Conservation (phyloP, 2,329 filamentous ascomycete genomes). For the Aplosporella prunicola region DNA sequence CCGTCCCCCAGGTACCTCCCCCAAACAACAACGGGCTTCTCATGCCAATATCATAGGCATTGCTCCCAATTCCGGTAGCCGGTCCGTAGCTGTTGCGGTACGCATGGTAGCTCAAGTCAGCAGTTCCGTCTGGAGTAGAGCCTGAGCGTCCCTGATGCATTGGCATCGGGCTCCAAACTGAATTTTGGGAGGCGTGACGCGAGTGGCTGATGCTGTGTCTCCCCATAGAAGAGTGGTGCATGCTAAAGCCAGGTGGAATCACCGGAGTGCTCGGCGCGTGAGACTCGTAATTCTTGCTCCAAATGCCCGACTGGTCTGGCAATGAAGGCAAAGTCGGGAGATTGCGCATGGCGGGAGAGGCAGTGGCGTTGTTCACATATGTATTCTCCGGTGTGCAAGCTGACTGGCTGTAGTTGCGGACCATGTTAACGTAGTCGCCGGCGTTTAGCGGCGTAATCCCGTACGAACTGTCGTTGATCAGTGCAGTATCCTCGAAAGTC, state of each 20-base stretch:
- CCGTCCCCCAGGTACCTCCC: slow-evolving; percentile 29
- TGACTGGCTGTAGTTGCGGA: slow-evolving; percentile 25
- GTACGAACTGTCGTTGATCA: slow-evolving; percentile 24
- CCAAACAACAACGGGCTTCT: slow-evolving; percentile 34
- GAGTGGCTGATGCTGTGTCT: slow-evolving; percentile 20
- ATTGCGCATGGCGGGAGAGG: slow-evolving; percentile 27
- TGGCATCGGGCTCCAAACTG: slow-evolving; percentile 24
- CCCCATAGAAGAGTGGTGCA: background rate
- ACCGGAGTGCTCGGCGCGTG: slow-evolving; percentile 22
- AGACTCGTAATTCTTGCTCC: slow-evolving; percentile 25
- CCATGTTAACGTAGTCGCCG: slow-evolving; percentile 28
- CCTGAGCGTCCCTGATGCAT: slow-evolving; percentile 1
- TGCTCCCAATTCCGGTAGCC: slow-evolving; percentile 7
- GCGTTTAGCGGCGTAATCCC: slow-evolving; percentile 22
- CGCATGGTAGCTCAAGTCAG: background rate
- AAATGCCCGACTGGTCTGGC: slow-evolving; percentile 29
- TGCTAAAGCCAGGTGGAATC: slow-evolving; percentile 12
- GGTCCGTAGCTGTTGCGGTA: background rate
- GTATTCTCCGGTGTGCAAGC: slow-evolving; percentile 15
- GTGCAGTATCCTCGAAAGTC: slow-evolving; percentile 32
- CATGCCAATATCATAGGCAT: slow-evolving; percentile 23
- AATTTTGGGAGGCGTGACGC: slow-evolving; percentile 35
- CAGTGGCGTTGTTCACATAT: slow-evolving; percentile 23
- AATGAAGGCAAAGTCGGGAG: slow-evolving; percentile 26
- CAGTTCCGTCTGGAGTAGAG: slow-evolving; percentile 6